Evolutionary conservation across 176 grass and related monocot species (phyloP).

Genomic region (Tuctoria greenei): DNA sequence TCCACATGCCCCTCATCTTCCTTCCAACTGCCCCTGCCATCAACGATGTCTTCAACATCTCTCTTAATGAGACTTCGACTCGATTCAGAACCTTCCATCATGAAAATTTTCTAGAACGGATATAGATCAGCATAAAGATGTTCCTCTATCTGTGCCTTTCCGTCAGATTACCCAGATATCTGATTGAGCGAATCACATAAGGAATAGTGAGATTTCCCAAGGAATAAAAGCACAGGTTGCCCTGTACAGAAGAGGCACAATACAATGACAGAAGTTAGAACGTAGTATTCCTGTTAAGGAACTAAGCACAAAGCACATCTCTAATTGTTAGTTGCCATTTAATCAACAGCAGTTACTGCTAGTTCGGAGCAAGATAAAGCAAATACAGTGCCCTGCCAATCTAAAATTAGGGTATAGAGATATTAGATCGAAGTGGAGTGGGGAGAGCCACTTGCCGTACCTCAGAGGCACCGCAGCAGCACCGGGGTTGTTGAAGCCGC

Average conservation of each 20-base stretch:
- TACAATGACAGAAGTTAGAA: not conserved
- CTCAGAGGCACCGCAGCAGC: not conserved
- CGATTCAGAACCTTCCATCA: constrained; percentile 37
- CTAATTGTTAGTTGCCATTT: not conserved
- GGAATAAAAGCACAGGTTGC: not conserved
- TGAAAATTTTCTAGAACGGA: not conserved
- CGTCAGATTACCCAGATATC: not conserved
- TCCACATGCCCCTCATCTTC: constrained; percentile 42
- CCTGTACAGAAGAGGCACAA: not conserved
- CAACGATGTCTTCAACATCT: constrained; percentile 40
- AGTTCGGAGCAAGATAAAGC: not conserved
- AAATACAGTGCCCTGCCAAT: not conserved
- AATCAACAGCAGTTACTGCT: not conserved
- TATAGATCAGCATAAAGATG: not conserved
- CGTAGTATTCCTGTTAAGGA: not conserved
- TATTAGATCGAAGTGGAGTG: not conserved
- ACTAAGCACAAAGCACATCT: not conserved
- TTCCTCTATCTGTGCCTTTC: not conserved
- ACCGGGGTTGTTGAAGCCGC: not conserved
- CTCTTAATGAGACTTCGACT: constrained; percentile 44
- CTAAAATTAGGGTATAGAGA: not conserved
- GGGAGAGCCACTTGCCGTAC: not conserved
- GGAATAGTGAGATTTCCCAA: not conserved
- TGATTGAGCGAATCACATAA: not conserved
- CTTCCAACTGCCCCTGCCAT: constrained; percentile 33